Evolutionary conservation across 139 green algal species (phyloP).

Genomic region (Picochlorum sp.): DNA sequence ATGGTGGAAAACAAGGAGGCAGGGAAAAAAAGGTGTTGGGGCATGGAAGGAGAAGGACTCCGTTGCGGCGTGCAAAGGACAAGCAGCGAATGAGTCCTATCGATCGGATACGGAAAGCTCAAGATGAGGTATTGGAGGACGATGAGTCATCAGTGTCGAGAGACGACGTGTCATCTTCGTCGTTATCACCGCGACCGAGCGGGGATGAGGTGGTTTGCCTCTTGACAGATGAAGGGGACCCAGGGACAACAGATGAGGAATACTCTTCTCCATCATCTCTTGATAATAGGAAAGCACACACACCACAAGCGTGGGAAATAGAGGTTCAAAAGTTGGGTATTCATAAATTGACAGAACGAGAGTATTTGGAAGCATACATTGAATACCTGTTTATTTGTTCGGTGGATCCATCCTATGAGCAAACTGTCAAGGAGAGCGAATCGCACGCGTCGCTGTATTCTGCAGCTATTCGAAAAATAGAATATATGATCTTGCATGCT

Average conservation of each 20-base stretch:
- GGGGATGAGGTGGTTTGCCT: not conserved
- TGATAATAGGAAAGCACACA: not conserved
- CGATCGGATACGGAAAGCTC: not conserved
- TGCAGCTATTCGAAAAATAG: not conserved
- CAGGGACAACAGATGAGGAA: too few relatives aligned
- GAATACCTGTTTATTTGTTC: constrained; percentile 25
- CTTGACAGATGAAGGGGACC: too few relatives aligned
- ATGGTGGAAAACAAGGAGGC: too few relatives aligned
- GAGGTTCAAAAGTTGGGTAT: not conserved
- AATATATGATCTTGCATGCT: constrained; percentile 10
- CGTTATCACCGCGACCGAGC: not conserved
- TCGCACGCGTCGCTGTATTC: constrained; percentile 15
- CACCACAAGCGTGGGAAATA: not conserved
- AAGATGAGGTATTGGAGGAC: not conserved
- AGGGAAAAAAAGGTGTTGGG: too few relatives aligned
- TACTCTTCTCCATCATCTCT: too few relatives aligned
- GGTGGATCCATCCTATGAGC: constrained; percentile 22
- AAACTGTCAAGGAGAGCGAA: constrained; percentile 2
- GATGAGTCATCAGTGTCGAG: too few relatives aligned
- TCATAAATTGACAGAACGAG: not conserved
- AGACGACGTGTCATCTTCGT: too few relatives aligned
- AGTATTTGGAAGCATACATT: constrained; percentile 25
- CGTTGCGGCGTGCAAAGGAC: not conserved
- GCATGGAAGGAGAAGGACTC: too few relatives aligned
- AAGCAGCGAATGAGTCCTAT: not conserved